These are phyloP conservation scores for Omphalea diandra DNA, from an alignment of 441 rosid species.

Conservation along the genomic window DNA sequence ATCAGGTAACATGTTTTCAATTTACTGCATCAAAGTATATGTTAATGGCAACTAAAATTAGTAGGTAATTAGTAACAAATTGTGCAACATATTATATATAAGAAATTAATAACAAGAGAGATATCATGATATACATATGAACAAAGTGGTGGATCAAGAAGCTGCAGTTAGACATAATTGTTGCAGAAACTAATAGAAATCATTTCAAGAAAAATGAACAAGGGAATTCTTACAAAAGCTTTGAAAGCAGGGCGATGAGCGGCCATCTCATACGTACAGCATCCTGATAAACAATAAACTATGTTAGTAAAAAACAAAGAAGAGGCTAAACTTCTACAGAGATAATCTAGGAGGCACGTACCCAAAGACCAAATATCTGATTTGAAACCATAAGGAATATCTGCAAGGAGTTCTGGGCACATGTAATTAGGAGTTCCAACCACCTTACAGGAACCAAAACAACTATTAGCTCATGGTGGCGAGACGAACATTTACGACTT, in stretches of 20 bases:
- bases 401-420: slow-evolving; percentile 97
- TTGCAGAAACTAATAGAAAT: neutral
- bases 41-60: neutral
- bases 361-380: slow-evolving; percentile 98
- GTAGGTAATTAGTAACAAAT: neutral
- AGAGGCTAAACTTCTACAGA: slow-evolving; percentile 1
- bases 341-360: slow-evolving; percentile 29
- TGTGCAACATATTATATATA: neutral
- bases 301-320: slow-evolving; percentile 25
- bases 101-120: neutral
- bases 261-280: slow-evolving; percentile 98
- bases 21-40: neutral
- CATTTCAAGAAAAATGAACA: slow-evolving; percentile 1
- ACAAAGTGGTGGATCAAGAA: neutral
- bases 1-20: neutral
- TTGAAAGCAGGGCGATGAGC: slow-evolving; percentile 96
- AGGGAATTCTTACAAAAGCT: slow-evolving; percentile 76
- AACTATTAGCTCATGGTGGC: slow-evolving; percentile 1
- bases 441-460: slow-evolving; percentile 43
- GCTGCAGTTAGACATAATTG: slow-evolving; percentile 1
- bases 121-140: neutral
- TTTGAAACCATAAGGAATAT: slow-evolving; percentile 95
- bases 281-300: slow-evolving; percentile 56
- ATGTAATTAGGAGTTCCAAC: slow-evolving; percentile 99
- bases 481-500: slow-evolving; percentile 21